Evolutionary conservation across 2,329 filamentous ascomycete genomes (phyloP), one percentile per base, ranked within the genome.

Genomic region (Talaromyces sp.): DNA sequence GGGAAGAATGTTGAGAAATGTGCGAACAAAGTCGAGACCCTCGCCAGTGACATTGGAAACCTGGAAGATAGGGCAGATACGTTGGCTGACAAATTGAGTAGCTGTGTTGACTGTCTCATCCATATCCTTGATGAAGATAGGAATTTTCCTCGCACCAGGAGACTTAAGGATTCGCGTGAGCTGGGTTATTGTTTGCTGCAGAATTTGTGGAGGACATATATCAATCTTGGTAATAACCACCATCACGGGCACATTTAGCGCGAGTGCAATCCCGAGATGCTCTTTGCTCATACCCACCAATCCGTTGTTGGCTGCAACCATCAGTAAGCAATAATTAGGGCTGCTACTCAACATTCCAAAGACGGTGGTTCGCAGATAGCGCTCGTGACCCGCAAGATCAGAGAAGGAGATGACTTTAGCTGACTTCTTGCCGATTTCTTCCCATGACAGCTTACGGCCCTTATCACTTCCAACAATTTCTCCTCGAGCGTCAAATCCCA

Each of bases 271-370:
- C 16, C 95, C 95, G 3, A 99, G 82, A 77, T 99, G 95, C 81
- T 99, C 95, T 83, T 96, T 96, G 79, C 92, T 96, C 95, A 98
- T 99, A 22, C 95, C 95, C 56, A 98, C 91, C 54, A 99, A 83
- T 3, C 95, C 95, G 74, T 99, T 98, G 73, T 99, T 99, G 19
- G 95, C 95, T 13, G 95, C 95, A 0, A 99, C 95, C 95, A 99
- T 99, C 57, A 99, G 86, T 33, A 99, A 81, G 75, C 95, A 98
- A 81, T 98, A 99, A 74, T 98, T 97, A 0, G 95, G 95, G 81
- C 93, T 96, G 78, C 92, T 96, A 63, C 92, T 96, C 27, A 99
- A 82, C 70, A 99, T 84, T 1, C 95, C 95, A 74, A 99, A 99
- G 31, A 99, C 94, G 0, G 95, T 99, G 1, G 95, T 99, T 39